Evolutionary conservation across 2,329 filamentous ascomycete species (phyloP).

Genomic region (Trichoderma sp.): DNA sequence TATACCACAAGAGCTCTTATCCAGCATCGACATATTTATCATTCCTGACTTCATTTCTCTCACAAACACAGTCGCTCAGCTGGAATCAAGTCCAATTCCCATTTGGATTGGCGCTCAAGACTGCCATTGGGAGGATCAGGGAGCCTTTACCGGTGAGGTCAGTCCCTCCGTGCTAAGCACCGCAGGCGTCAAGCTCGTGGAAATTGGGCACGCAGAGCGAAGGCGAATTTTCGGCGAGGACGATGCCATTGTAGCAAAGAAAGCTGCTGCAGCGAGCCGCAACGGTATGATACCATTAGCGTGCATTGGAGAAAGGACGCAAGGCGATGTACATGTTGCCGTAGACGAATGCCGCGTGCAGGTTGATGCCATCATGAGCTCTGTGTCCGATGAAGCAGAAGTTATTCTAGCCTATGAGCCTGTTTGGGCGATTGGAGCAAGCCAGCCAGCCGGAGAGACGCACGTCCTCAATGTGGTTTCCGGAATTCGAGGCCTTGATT

Average conservation of each 20-base stretch:
- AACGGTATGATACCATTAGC: slow-evolving; percentile 76
- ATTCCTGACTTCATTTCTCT: slow-evolving; percentile 77
- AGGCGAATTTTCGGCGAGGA: slow-evolving; percentile 72
- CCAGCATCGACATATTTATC: slow-evolving; percentile 69
- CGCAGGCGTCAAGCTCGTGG: slow-evolving; percentile 71
- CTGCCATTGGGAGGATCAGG: slow-evolving; percentile 67
- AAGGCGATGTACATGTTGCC: slow-evolving; percentile 55
- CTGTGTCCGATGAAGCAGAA: slow-evolving; percentile 62
- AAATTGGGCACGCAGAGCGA: slow-evolving; percentile 80
- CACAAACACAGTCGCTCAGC: slow-evolving; percentile 50
- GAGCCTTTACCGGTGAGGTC: slow-evolving; percentile 77
- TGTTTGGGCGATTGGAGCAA: slow-evolving; percentile 83
- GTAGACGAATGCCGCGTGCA: slow-evolving; percentile 67
- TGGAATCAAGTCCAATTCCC: slow-evolving; percentile 44
- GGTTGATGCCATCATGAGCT: slow-evolving; percentile 63
- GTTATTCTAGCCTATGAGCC: slow-evolving; percentile 84
- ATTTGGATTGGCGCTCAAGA: slow-evolving; percentile 73
- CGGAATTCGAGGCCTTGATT: slow-evolving; percentile 58
- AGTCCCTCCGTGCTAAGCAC: slow-evolving; percentile 68
- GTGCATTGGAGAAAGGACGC: slow-evolving; percentile 73
- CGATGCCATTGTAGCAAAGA: slow-evolving; percentile 66
- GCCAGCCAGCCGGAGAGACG: slow-evolving; percentile 68
- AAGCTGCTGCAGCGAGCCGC: slow-evolving; percentile 66
- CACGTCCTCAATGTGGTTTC: slow-evolving; percentile 72
- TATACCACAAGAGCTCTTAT: slow-evolving; percentile 43